Evolutionary conservation across 2,329 filamentous ascomycete genomes (phyloP), one percentile per base, ranked within the genome.

Genomic region (Lecanicillium sp.): DNA sequence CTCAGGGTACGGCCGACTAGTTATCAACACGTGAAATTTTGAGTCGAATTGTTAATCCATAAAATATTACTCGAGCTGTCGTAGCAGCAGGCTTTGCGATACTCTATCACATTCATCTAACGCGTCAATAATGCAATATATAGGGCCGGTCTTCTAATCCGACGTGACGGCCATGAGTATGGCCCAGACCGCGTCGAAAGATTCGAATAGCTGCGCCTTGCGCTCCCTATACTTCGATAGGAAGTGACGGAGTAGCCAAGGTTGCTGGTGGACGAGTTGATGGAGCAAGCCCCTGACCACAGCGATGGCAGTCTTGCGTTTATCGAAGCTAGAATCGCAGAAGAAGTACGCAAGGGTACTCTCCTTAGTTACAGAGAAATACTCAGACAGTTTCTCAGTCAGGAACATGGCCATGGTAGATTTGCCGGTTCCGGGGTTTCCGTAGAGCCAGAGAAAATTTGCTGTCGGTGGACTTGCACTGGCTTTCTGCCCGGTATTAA

Each of bases 261-360:
- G 39, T 15, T 50, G 43, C 35, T 51, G 43, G 19, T 47, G 32
- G 8, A 50, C 32, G 6, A 53, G 40, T 35, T 51, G 46, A 11
- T 35, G 27, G 29, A 54, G 43, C 36, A 54, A 49, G 1, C 50
- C 49, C 18, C 49, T 32, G 17, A 52, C 14, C n/a, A 54, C 33
- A 13, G 46, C 42, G 5, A 43, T 47, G 17, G 49, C 48, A 3
- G 48, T 51, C 25, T 46, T 50, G 12, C 46, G 50, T 30, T 28
- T 44, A 11, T 49, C 42, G 35, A 43, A 48, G 27, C 38, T 35
- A 2, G 49, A 51, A 38, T 54, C 48, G 34, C 47, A 51, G 41
- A 53, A 53, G 36, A 52, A 51, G 33, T 49, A 52, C 4, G 42
- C 43, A 3, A 53, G 40, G 2, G 47, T 47, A 16, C 47, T 47